Evolutionary conservation across 441 rosid species (phyloP).

Genomic region (Jatropha multifida): DNA sequence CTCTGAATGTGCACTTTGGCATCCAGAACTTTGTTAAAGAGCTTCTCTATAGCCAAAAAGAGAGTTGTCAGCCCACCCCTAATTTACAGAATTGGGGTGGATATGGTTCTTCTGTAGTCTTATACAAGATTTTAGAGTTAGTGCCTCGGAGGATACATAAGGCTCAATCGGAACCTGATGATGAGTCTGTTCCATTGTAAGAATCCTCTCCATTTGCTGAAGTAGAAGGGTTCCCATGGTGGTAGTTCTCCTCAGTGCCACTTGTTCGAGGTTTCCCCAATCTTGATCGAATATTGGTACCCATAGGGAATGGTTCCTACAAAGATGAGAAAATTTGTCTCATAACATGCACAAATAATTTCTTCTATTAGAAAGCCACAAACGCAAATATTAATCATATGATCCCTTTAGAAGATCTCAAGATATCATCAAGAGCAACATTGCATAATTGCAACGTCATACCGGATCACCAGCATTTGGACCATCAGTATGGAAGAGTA

Average conservation of each 20-base stretch:
- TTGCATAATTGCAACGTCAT: constrained; percentile 8
- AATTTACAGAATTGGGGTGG: constrained; percentile 51
- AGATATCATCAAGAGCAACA: background rate
- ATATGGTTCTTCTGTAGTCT: constrained; percentile 32
- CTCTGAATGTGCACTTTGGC: constrained; percentile 23
- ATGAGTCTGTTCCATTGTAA: constrained; percentile 34
- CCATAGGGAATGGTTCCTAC: constrained; percentile 74
- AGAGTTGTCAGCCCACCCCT: constrained; percentile 46
- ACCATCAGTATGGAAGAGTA: constrained; percentile 73
- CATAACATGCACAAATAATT: background rate
- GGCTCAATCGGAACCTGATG: constrained; percentile 42
- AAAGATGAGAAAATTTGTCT: background rate
- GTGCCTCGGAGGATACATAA: constrained; percentile 32
- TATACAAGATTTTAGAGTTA: constrained; percentile 41
- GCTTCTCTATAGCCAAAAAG: constrained; percentile 45
- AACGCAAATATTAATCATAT: background rate
- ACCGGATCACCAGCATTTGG: constrained; percentile 88
- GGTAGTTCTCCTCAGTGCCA: constrained; percentile 37
- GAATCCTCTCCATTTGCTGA: constrained; percentile 44
- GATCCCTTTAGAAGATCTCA: background rate
- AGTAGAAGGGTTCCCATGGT: constrained; percentile 31
- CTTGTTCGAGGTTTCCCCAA: constrained; percentile 45
- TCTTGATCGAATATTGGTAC: constrained; percentile 54
- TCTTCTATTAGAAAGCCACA: background rate
- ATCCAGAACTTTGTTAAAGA: constrained; percentile 22